Percentiles rank a stretch among this genome's conserved stretches.
phyloP scores from a whole-genome alignment of 108 stramenopile species.

The Stephanodiscus minutulus region DNA sequence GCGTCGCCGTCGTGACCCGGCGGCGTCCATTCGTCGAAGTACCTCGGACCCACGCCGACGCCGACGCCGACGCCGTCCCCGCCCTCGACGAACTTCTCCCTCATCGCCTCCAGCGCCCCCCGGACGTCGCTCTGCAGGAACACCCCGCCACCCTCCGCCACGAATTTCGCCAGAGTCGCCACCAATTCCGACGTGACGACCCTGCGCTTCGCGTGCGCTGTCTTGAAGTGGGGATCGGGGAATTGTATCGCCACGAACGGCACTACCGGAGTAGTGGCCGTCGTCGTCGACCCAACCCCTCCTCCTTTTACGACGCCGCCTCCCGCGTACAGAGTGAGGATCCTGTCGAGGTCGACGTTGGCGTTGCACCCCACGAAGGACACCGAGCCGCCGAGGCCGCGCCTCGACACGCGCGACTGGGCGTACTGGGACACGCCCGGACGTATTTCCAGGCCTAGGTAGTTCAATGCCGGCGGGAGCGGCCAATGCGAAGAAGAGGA shows the following conservation, averaged over 20 bases:
- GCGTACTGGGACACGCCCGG: conserved; percentile 76
- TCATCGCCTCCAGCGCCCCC: conserved; percentile 81
- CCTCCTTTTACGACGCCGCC: no score
- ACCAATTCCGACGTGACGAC: conserved; percentile 79
- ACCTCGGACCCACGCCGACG: not conserved
- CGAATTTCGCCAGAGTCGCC: conserved; percentile 61
- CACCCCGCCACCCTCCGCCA: conserved; percentile 56
- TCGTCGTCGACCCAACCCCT: no score
- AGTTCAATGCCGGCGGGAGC: conserved; percentile 60
- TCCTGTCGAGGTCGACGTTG: conserved; percentile 85
- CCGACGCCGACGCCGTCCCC: conserved; percentile 27
- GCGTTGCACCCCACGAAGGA: conserved; percentile 90
- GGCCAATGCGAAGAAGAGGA: not conserved
- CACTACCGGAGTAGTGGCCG: conserved; percentile 21
- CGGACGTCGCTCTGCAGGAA: conserved; percentile 84
- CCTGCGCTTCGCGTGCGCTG: conserved; percentile 71
- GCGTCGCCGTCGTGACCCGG: conserved; percentile 42
- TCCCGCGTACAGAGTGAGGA: conserved; percentile 52
- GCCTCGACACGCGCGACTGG: conserved; percentile 59
- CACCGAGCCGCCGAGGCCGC: conserved; percentile 53
- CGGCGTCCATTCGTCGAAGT: not conserved
- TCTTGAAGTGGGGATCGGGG: conserved; percentile 94
- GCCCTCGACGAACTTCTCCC: conserved; percentile 65
- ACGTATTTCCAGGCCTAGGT: conserved; percentile 89
- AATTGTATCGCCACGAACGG: conserved; percentile 84